Percentiles rank a stretch among this genome's conserved stretches.
These are phyloP conservation scores for Chlamydomonas sp. DNA, from an alignment of 139 green algal species.

Conservation along the genomic window DNA sequence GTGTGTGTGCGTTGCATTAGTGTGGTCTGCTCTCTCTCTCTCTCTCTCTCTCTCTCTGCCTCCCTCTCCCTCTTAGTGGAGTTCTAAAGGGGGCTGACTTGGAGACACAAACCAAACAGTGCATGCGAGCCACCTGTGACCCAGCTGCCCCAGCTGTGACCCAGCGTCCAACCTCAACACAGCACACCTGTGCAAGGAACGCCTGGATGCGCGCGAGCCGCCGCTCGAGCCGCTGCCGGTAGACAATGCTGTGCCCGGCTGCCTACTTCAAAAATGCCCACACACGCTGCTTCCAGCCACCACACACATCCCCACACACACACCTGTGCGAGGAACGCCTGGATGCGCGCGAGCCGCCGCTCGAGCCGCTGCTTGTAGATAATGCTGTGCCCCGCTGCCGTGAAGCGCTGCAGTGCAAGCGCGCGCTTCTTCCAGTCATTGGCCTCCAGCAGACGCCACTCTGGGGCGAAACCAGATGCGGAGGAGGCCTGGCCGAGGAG, in stretches of 20 bases:
- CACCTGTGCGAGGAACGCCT: conserved; percentile 25
- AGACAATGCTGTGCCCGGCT: conserved; percentile 41
- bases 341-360: conserved; percentile 33
- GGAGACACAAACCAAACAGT: too few species aligned
- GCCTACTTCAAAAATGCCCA: too few species aligned
- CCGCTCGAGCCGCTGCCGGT: conserved; percentile 19
- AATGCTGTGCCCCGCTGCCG: conserved; percentile 34
- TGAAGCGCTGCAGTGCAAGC: conserved; percentile 33
- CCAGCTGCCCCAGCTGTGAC: too few species aligned
- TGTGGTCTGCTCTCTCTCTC: too few species aligned
- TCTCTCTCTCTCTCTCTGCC: too few species aligned
- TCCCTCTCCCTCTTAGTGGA: too few species aligned
- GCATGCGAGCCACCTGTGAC: too few species aligned
- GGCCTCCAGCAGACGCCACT: conserved; percentile 41
- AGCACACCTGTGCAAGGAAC: conserved; percentile 22
- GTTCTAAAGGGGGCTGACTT: too few species aligned
- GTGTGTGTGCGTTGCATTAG: too few species aligned
- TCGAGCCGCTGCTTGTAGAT: conserved; percentile 31
- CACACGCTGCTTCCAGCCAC: too few species aligned
- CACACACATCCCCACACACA: not conserved
- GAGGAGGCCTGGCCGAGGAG: not conserved
- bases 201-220: conserved; percentile 35
- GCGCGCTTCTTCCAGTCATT: conserved; percentile 48
- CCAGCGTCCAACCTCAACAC: not conserved
- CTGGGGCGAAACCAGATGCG: conserved; percentile 14